Base-by-base conservation (phyloP, 176 grass and related monocot genomes). In the Elymus sibiricus region DNA sequence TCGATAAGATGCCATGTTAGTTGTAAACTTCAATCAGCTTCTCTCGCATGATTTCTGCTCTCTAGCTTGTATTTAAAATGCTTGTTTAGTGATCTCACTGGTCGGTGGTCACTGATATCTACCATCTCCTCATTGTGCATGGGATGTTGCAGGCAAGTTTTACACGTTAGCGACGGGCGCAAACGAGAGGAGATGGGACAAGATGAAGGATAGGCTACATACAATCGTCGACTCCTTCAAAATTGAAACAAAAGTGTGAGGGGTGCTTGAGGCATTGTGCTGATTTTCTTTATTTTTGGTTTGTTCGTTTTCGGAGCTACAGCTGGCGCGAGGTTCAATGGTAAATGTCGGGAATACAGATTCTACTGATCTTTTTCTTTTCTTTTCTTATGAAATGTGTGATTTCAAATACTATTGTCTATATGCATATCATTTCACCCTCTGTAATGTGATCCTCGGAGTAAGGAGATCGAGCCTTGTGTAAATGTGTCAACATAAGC, bases 101-200 rank as follows among this genome's bases (percentile, higher is more conserved):
- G 77, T 74, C 37, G 61, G 44, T 84, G 10, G 0, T 85, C 32
- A 85, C 31, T 59, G 0, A 9, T 70, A 79, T 58, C 29, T 73
- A 21, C 65, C 65, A 16, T 67, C 46, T 58, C 43, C 26, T 87
- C 43, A 31, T 83, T 69, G 9, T 84, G 21, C 12, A 72, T 62
- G 64, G 65, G 21, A 68, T 76, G 16, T 84, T 72, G 70, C 91
- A 96, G 92, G 97, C 5, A 98, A 98, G 72, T 98, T 96, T 79
- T 96, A 94, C 85, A 96, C 94, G 25, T 65, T 99, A 67, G 95
- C 94, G 3, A 99, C 94, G 29, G 92, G 97, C 64, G 90, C 97
- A 82, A 99, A 94, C 32, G 94, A 99, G 80, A 92, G 94, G 80
- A 96, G 97, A 94, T 99, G 97, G 97, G 94, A 86, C 26, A 96